Evolutionary conservation across 2,329 filamentous ascomycete species (phyloP).

Genomic region (Onygena corvina): DNA sequence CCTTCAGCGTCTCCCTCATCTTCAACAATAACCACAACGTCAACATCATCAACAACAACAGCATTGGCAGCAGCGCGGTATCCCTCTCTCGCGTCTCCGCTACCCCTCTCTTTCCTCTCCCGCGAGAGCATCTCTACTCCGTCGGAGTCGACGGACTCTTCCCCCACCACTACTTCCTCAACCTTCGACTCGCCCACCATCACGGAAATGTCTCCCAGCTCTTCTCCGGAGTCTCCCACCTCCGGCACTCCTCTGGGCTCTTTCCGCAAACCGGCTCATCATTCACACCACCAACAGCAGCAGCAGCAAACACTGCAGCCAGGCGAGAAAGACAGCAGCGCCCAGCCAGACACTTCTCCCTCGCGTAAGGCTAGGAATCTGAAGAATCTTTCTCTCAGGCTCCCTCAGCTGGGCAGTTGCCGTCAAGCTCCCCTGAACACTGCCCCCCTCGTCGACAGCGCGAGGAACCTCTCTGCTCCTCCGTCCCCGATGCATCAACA

Average conservation of each 20-base stretch:
- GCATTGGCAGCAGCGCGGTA: neutral
- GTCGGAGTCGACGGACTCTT: conserved; percentile 85
- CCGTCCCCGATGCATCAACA: conserved; percentile 42
- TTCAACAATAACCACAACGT: neutral
- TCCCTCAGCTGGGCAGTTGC: conserved; percentile 36
- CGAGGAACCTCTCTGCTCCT: conserved; percentile 38
- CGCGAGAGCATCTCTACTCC: conserved; percentile 34
- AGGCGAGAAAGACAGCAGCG: conserved; percentile 10
- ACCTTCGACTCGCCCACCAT: conserved; percentile 84
- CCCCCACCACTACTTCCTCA: conserved; percentile 84
- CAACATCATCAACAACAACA: neutral
- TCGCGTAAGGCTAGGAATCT: conserved; percentile 44
- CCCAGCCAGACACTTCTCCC: conserved; percentile 21
- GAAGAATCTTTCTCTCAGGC: conserved; percentile 53
- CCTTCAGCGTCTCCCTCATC: neutral
- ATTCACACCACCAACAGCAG: neutral
- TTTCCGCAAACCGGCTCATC: conserved; percentile 3
- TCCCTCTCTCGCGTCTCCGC: neutral
- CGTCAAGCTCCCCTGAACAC: conserved; percentile 38
- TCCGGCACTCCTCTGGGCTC: conserved; percentile 51
- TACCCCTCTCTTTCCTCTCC: conserved; percentile 24
- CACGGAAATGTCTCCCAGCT: conserved; percentile 80
- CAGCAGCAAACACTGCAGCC: neutral
- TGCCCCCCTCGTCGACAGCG: conserved; percentile 37
- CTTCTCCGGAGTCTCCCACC: conserved; percentile 80